Evolutionary conservation across 192 early-diverging fungal genomes (phyloP).

Genomic region (Backusella macrospora): DNA sequence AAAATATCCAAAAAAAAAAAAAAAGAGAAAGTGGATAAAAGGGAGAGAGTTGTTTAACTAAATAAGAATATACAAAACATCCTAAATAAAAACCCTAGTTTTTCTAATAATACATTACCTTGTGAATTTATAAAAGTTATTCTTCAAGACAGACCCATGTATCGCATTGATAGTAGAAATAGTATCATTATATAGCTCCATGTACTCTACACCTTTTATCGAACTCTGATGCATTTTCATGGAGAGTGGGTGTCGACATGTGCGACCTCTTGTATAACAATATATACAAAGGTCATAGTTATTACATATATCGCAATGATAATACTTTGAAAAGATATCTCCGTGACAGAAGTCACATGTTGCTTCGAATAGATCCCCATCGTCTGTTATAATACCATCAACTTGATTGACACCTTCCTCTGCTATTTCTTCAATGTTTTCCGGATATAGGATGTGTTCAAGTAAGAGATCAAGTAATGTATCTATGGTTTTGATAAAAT

Average conservation of each 20-base stretch:
- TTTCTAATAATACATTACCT: too few species aligned
- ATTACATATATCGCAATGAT: constrained; percentile 24
- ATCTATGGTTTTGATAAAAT: neutral
- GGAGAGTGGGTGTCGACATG: constrained; percentile 16
- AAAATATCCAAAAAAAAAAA: too few species aligned
- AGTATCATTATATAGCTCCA: constrained; percentile 13
- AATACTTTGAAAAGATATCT: constrained; percentile 30
- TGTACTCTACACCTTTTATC: neutral
- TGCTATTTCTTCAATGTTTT: constrained; percentile 17
- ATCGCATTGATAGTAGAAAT: constrained; percentile 2
- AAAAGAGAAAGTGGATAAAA: too few species aligned
- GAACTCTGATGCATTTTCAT: constrained; percentile 20
- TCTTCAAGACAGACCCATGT: too few species aligned
- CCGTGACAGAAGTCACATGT: constrained; percentile 34
- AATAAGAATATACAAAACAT: too few species aligned
- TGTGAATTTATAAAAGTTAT: too few species aligned
- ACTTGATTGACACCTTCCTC: neutral
- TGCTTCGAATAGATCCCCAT: neutral
- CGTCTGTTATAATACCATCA: neutral
- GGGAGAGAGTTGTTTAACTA: too few species aligned
- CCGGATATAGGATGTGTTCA: constrained; percentile 14
- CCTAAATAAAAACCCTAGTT: too few species aligned
- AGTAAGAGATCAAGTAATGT: constrained; percentile 20
- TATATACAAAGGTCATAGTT: constrained; percentile 30
- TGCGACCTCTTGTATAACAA: constrained; percentile 30